Conservation (phyloP, 129 eudicot species). For the Chrysanthemum makinoi region DNA sequence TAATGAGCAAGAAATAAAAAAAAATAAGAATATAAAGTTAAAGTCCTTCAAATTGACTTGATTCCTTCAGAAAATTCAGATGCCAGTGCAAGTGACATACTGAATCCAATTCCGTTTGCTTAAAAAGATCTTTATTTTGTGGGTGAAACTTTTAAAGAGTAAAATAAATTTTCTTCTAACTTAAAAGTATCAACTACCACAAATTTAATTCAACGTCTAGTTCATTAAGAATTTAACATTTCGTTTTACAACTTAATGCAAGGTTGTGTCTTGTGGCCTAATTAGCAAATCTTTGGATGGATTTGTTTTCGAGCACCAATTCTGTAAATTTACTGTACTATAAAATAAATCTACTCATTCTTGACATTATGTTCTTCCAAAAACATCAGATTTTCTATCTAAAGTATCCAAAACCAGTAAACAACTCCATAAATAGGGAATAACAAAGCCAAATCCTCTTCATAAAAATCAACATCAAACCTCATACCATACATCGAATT, state of each 20-base stretch:
- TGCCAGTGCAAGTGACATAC: constrained; percentile 5
- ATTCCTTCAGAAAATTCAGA: neutral
- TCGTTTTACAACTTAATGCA: neutral
- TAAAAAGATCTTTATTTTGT: no score
- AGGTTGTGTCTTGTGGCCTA: no score
- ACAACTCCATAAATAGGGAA: neutral
- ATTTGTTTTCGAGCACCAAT: neutral
- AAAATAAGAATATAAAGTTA: constrained; percentile 1
- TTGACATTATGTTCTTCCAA: constrained; percentile 4
- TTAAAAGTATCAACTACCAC: neutral
- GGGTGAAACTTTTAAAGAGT: neutral
- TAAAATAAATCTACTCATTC: neutral
- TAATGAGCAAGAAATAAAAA: neutral
- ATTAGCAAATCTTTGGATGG: no score
- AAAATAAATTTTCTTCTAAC: neutral
- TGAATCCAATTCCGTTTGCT: neutral
- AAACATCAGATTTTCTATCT: neutral
- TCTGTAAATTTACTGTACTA: neutral
- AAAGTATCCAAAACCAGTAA: neutral
- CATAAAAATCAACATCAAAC: no score
- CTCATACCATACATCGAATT: no score
- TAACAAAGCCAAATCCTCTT: no score
- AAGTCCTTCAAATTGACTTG: neutral
- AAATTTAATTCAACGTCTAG: neutral
- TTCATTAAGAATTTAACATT: neutral